Percentiles rank a stretch among this genome's conserved stretches.
These are phyloP conservation scores for Hura crepitans DNA, from an alignment of 441 rosid species.

Conservation along the genomic window DNA sequence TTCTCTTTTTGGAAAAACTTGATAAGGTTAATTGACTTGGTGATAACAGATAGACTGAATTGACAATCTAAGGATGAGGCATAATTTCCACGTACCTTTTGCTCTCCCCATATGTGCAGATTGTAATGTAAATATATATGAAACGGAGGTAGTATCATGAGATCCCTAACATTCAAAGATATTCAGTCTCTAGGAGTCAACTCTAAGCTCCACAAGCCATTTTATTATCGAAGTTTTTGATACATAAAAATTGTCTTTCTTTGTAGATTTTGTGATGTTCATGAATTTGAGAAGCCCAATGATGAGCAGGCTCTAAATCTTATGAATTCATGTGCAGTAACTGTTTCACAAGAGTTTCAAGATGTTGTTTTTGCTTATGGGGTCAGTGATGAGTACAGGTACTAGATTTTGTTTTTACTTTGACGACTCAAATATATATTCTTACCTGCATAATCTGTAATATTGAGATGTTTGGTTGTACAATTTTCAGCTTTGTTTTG, in stretches of 20 bases:
- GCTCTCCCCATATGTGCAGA: not conserved
- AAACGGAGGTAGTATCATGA: not conserved
- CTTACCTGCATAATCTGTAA: slow-evolving; percentile 8
- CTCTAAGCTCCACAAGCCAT: not conserved
- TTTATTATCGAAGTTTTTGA: not conserved
- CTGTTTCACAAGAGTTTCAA: slow-evolving; percentile 59
- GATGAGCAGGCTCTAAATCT: slow-evolving; percentile 84
- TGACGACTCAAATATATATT: slow-evolving; percentile 16
- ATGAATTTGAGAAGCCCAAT: slow-evolving; percentile 86
- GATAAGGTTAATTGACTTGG: not conserved
- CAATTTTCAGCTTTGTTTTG: slow-evolving; percentile 65
- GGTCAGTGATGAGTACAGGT: slow-evolving; percentile 96
- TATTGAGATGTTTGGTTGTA: slow-evolving; percentile 24
- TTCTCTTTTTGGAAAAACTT: no score
- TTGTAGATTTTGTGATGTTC: slow-evolving; percentile 78
- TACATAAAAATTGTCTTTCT: not conserved
- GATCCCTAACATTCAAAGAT: not conserved
- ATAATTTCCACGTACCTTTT: not conserved
- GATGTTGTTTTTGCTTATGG: slow-evolving; percentile 75
- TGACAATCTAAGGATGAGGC: slow-evolving; percentile 3
- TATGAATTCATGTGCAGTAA: slow-evolving; percentile 88
- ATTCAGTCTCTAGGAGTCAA: not conserved
- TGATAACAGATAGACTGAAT: slow-evolving; percentile 6
- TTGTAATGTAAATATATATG: not conserved
- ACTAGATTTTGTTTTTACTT: slow-evolving; percentile 9